Evolutionary conservation across 371 early-diverging fungal genomes (phyloP).

Genomic region (Dichotomocladium elegans): DNA sequence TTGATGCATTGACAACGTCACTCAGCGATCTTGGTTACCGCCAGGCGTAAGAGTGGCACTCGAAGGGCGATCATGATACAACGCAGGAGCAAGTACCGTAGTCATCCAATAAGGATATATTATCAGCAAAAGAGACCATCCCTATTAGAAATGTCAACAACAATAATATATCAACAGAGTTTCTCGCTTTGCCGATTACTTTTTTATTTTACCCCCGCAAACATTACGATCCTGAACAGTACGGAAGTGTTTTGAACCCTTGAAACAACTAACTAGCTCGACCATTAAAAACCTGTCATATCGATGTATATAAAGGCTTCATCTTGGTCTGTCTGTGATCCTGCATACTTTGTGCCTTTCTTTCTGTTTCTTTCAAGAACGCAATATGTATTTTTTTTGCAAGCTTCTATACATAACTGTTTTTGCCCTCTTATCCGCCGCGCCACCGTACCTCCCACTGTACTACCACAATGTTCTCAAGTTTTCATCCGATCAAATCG

Average conservation of each 20-base stretch:
- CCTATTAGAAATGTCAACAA: too few relatives aligned
- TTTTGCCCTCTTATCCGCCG: constrained; percentile 32
- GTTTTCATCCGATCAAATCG: constrained; percentile 43
- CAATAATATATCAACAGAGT: too few relatives aligned
- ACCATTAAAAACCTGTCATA: not conserved
- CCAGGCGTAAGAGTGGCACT: too few relatives aligned
- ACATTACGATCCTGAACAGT: not conserved
- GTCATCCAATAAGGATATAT: too few relatives aligned
- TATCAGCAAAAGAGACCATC: too few relatives aligned
- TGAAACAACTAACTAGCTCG: not conserved
- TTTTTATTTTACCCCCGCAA: not conserved
- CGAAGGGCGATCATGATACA: too few relatives aligned
- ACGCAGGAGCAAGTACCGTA: too few relatives aligned
- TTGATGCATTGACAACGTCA: constrained; percentile 67
- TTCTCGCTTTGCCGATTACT: too few relatives aligned
- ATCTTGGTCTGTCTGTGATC: not conserved
- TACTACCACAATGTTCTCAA: constrained; percentile 36
- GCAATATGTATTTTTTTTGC: constrained; percentile 9
- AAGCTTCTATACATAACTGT: constrained; percentile 40
- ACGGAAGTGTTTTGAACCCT: not conserved
- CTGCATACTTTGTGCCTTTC: not conserved
- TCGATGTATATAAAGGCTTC: not conserved
- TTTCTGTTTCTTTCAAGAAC: not conserved
- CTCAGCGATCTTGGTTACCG: constrained; percentile 62
- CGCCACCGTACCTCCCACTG: constrained; percentile 37